Evolutionary conservation across 169 alveolate genomes (phyloP), one percentile per base, ranked within the genome.

Genomic region (Plasmodium ovale): DNA sequence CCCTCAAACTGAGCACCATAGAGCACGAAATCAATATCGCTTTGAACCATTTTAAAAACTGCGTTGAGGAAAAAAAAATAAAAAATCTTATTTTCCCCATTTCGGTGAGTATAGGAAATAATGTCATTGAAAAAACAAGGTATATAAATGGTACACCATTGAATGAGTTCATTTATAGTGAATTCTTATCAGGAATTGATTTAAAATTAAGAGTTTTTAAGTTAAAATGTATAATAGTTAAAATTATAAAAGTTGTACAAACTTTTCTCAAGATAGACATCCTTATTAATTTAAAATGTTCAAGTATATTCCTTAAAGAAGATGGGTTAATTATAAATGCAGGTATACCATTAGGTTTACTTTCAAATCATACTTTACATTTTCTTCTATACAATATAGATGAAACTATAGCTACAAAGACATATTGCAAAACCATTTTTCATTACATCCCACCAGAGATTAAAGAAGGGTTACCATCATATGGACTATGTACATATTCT

Each of bases 151-250:
- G 88, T 2, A 74, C 88, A 0, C 74, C 88, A 1, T 51, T 74
- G 39, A 74, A 74, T 67, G 88, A 74, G 62, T 74, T 74, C 62
- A 74, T 74, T 9, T 74, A 74, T 65, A 74, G 74, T 65, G 88
- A 74, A 37, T 74, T 74, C 35, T 65, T 74, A 49, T 74, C 88
- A 19, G 88, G 88, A 6, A 74, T 74, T 23, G 88, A 74, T 29
- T 74, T 74, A 35, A 74, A 74, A 51, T 53, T 74, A 25, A 7
- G 88, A 16, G 88, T 74, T 10, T 74, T 74, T 44, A 74, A 74
- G 23, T 65, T 74, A 62, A 74, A 74, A 37, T 74, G 88, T 37
- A 74, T 74, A 27, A 54, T 74, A 6, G 14, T 74, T 27, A 74
- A 74, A 42, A 60, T 74, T 3, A 74, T 74, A 1, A 74, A 74